phyloP scores from a whole-genome alignment of 495 filamentous ascomycete genomes.

The Cudoniella acicularis region DNA sequence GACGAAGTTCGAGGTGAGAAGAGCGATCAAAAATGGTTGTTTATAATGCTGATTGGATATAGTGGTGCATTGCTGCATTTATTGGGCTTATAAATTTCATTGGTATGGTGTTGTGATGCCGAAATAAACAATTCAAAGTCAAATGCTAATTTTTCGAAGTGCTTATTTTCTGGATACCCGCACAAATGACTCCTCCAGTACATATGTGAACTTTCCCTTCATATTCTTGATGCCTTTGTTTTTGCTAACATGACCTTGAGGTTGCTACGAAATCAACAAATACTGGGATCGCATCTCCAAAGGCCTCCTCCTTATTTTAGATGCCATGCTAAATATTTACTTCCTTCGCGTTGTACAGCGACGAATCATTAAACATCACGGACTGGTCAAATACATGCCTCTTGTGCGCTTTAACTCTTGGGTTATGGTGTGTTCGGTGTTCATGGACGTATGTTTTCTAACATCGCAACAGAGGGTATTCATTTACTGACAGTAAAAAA shows the following conservation, averaged over 20 bases:
- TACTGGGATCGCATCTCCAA: constrained; percentile 50
- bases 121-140: no score
- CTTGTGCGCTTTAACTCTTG: constrained; percentile 46
- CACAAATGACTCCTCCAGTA: constrained; percentile 25
- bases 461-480: neutral
- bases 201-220: no score
- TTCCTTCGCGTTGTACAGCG: constrained; percentile 43
- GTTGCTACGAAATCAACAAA: constrained; percentile 32
- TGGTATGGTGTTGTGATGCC: no score
- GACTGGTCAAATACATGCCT: constrained; percentile 43
- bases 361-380: constrained; percentile 40
- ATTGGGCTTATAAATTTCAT: neutral
- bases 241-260: neutral
- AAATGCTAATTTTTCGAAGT: constrained; percentile 39
- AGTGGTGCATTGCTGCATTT: neutral
- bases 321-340: constrained; percentile 41
- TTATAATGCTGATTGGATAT: neutral
- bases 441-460: constrained; percentile 37
- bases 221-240: no score
- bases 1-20: constrained; percentile 11
- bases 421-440: constrained; percentile 43
- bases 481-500: neutral
- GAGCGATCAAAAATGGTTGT: constrained; percentile 33
- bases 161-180: constrained; percentile 45
- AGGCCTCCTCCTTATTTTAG: constrained; percentile 41